Percentiles rank a stretch among this genome's conserved stretches.
These are phyloP conservation scores for Niveomyces coronatus DNA, from an alignment of 2,329 filamentous ascomycete genomes.

Conservation along the genomic window DNA sequence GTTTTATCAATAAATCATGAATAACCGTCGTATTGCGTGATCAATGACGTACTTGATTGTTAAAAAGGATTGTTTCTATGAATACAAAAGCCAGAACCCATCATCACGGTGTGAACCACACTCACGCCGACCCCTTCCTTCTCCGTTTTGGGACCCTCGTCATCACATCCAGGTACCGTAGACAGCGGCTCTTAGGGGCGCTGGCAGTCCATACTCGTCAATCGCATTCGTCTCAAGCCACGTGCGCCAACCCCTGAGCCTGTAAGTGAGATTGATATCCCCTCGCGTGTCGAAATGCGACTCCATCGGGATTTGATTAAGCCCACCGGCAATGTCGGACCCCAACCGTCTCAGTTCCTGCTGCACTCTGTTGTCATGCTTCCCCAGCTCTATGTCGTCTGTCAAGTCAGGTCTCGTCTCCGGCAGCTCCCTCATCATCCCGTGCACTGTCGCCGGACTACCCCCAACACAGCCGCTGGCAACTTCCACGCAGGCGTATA, in stretches of 20 bases:
- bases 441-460: too few relatives aligned
- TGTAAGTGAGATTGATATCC: slow-evolving; percentile 4
- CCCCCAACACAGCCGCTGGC: neutral
- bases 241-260: neutral
- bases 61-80: too few relatives aligned
- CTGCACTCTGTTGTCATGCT: neutral
- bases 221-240: slow-evolving; percentile 5
- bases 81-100: too few relatives aligned
- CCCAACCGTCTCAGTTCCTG: neutral
- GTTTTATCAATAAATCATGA: too few relatives aligned
- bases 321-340: slow-evolving; percentile 4
- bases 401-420: neutral
- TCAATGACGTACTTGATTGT: too few relatives aligned
- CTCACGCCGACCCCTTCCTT: too few relatives aligned
- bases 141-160: too few relatives aligned
- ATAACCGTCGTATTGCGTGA: neutral
- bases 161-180: too few relatives aligned
- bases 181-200: neutral
- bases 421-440: slow-evolving; percentile 3
- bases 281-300: slow-evolving; percentile 7
- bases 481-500: slow-evolving; percentile 9
- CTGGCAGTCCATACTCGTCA: neutral
- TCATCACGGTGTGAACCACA: too few relatives aligned
- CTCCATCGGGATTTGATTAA: slow-evolving; percentile 9
- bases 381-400: slow-evolving; percentile 1